Base-by-base conservation (phyloP, 2,329 filamentous ascomycete genomes). In the Fusarium paranaense region DNA sequence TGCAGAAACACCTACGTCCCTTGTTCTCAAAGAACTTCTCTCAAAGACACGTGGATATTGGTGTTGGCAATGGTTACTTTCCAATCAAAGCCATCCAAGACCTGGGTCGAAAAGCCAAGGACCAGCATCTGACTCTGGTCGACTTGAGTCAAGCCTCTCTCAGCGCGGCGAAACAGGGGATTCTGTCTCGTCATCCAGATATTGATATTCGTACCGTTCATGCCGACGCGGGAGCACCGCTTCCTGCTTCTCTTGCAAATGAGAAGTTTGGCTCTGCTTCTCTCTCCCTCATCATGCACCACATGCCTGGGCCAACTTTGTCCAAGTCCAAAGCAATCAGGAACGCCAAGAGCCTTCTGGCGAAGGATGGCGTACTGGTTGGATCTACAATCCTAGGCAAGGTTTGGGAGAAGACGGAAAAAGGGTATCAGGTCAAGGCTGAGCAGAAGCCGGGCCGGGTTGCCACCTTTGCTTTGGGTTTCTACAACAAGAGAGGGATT, bases 61-160 rank as follows among this genome's bases (percentile, higher is more conserved):
- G 68, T 3, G 68, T 70, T 57, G 68, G 68, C 2, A 70, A 56
- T 8, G 68, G 66, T 0, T 70, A 69, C 56, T 70, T 70, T 45
- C 54, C 45, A 14, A 52, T 22, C 40, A 22, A 13, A 18, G 59
- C 64, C 2, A 32, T 68, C 18, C 4, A 45, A 16, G 59, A 59
- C 20, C 2, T 11, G 9, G 54, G 38, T 5, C 59, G 67, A 16
- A 16, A 40, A 0, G 60, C 61, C 6, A 61, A 42, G 20, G 45
- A 69, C 1, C 68, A 70, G 11, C 60, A 70, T 16, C 14, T 70
- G 1, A 68, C 65, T 4, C 10, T 68, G 8, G 65, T 59, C 7
- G 68, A 70, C 65, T 58, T 70, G 47, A 70, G 68, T 1, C 37
- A 64, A 8, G 8, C 60, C 35, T 33, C 68, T 8, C 65, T 70